Evolutionary conservation across 768 basidiomycete genomes (phyloP).

Genomic region (Amanita exitialis): DNA sequence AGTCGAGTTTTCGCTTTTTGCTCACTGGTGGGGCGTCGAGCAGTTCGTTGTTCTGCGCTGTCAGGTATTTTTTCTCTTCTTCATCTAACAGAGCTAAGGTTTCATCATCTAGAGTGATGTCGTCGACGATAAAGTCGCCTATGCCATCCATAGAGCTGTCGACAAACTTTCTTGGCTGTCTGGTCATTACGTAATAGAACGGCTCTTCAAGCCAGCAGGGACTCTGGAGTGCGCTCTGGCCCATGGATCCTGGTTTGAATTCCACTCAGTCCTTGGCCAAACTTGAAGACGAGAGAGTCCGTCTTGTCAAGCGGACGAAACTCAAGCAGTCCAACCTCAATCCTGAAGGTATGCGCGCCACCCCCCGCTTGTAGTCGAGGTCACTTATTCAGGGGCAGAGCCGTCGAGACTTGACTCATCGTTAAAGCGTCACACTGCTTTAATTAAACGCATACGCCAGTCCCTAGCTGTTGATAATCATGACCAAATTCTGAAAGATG

Average conservation of each 20-base stretch:
- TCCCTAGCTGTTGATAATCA: constrained; percentile 75
- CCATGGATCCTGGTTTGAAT: constrained; percentile 22
- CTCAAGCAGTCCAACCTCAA: constrained; percentile 49
- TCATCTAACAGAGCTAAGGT: constrained; percentile 52
- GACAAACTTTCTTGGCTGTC: not conserved
- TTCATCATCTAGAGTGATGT: constrained; percentile 52
- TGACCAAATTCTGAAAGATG: constrained; percentile 87
- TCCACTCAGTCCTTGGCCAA: constrained; percentile 17
- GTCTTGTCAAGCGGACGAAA: constrained; percentile 44
- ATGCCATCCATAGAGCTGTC: constrained; percentile 40
- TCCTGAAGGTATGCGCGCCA: constrained; percentile 31
- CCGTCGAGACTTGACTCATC: constrained; percentile 83
- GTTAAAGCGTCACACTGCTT: constrained; percentile 88
- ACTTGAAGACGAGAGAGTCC: constrained; percentile 35
- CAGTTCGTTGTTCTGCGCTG: constrained; percentile 10
- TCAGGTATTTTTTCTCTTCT: constrained; percentile 37
- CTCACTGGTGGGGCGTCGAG: constrained; percentile 25
- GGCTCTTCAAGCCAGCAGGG: too few relatives aligned
- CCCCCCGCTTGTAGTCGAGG: constrained; percentile 7
- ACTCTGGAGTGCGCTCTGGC: not conserved
- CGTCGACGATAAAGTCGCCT: constrained; percentile 58
- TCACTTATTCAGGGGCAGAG: constrained; percentile 30
- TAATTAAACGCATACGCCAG: constrained; percentile 88
- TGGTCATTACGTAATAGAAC: constrained; percentile 6
- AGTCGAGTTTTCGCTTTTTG: constrained; percentile 47